Evolutionary conservation across 176 grass and related monocot genomes (phyloP).

Genomic region (Miscanthus lutarioriparius): DNA sequence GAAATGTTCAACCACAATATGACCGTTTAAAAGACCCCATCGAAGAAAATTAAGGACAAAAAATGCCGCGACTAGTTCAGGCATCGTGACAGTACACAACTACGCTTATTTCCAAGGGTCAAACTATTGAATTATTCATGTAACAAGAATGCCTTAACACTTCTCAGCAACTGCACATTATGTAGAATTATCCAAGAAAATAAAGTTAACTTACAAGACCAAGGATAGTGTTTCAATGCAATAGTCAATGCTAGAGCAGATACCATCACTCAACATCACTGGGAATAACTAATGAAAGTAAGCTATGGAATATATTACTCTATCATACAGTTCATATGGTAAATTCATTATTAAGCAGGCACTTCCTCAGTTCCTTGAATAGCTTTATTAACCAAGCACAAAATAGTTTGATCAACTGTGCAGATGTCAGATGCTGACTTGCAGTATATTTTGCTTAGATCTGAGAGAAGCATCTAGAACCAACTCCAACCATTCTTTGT

Average conservation of each 20-base stretch:
- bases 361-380: constrained; percentile 10
- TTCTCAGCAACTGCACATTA: not conserved
- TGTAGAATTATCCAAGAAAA: constrained; percentile 1
- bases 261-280: not conserved
- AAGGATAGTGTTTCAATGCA: not conserved
- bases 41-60: not conserved
- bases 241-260: not conserved
- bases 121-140: not conserved
- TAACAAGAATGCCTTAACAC: not conserved
- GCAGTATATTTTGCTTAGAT: constrained; percentile 25
- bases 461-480: constrained; percentile 10
- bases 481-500: constrained; percentile 2
- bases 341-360: not conserved
- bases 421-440: constrained; percentile 10
- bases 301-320: not conserved
- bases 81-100: not conserved
- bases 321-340: too few relatives aligned
- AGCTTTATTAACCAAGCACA: not conserved
- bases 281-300: not conserved
- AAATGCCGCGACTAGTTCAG: not conserved
- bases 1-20: not conserved
- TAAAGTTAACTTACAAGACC: not conserved
- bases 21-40: not conserved
- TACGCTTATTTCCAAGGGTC: not conserved
- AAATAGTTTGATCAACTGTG: not conserved